Conservation (phyloP, 345 rosid species). For the Conringia planisiliqua region DNA sequence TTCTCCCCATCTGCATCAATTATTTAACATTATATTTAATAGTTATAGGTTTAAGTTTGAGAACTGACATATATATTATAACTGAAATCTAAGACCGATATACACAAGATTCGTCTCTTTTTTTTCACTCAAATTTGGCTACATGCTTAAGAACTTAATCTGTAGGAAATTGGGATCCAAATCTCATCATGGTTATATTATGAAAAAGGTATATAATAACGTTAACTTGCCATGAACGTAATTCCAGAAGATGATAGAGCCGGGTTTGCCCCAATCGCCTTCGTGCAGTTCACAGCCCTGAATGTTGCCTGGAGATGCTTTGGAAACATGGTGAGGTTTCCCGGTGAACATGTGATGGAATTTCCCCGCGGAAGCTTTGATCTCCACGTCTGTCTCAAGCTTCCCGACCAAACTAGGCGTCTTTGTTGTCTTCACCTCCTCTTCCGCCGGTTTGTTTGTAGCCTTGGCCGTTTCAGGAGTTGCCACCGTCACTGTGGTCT, state of each 20-base stretch:
- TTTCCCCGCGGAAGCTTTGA: constrained; percentile 17
- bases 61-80: not conserved
- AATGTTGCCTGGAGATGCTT: constrained; percentile 28
- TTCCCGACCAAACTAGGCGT: constrained; percentile 12
- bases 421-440: not conserved
- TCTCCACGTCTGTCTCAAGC: constrained; percentile 23
- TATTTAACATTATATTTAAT: not conserved
- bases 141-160: not conserved
- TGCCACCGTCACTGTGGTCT: not conserved
- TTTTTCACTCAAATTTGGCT: not conserved
- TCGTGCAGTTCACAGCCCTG: constrained; percentile 32
- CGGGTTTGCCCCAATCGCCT: constrained; percentile 40
- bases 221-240: constrained; percentile 31
- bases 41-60: not conserved
- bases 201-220: not conserved
- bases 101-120: not conserved
- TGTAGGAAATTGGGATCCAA: not conserved
- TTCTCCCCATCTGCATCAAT: constrained; percentile 21
- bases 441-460: not conserved
- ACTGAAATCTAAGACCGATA: not conserved
- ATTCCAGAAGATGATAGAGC: constrained; percentile 35
- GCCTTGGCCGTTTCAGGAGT: not conserved
- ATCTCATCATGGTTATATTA: not conserved
- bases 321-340: constrained; percentile 40
- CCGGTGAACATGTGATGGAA: constrained; percentile 38